Percentiles rank a stretch among this genome's conserved stretches.
These are phyloP conservation scores for Chenopodium formosanum DNA, from an alignment of 148 eudicot genomes.

Conservation along the genomic window DNA sequence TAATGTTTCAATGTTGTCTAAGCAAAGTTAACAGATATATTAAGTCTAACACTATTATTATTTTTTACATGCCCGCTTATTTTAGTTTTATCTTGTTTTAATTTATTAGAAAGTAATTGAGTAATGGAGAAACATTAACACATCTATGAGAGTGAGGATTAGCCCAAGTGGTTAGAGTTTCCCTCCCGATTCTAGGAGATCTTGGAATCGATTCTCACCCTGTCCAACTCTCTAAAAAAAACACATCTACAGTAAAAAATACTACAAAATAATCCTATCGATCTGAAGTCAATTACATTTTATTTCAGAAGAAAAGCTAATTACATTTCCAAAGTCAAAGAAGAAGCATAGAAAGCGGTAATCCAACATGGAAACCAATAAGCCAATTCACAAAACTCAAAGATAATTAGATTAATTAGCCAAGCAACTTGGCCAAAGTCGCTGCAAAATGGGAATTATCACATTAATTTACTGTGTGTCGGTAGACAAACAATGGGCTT, in stretches of 20 bases:
- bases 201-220: no score
- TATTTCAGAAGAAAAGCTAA: neutral
- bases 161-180: no score
- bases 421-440: neutral
- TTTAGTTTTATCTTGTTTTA: no score
- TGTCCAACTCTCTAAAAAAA: no score
- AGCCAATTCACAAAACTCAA: neutral
- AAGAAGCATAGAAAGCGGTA: neutral
- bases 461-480: neutral
- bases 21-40: no score
- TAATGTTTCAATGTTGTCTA: no score
- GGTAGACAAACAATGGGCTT: neutral
- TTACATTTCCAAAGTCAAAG: neutral
- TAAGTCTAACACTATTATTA: no score
- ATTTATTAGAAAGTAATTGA: no score
- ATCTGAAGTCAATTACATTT: neutral
- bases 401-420: neutral
- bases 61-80: no score
- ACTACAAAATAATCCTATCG: neutral
- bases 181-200: no score
- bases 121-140: neutral
- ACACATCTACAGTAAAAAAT: no score
- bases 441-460: neutral
- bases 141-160: no score
- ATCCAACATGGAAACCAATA: constrained; percentile 6